Conservation (phyloP, 2,329 filamentous ascomycete species). For the Diaporthe longicolla region DNA sequence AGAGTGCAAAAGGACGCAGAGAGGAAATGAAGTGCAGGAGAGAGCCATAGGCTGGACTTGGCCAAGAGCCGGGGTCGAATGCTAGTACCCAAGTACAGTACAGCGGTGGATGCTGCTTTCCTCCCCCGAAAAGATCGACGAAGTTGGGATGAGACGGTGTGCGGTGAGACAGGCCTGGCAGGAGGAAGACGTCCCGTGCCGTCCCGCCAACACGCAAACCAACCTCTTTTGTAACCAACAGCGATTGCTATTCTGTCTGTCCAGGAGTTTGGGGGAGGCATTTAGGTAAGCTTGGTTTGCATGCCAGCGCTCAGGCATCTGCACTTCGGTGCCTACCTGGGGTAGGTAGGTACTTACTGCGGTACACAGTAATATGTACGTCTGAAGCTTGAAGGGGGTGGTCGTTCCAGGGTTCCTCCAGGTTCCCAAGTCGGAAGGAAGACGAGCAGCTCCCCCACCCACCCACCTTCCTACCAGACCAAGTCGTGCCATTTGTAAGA, state of each 20-base stretch:
- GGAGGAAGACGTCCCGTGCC: conserved; percentile 5
- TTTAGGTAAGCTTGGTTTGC: conserved; percentile 6
- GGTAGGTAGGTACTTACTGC: no score
- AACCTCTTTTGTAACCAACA: no score
- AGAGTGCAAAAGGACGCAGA: background rate
- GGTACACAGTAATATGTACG: no score
- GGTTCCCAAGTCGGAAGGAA: conserved; percentile 5
- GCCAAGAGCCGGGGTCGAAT: no score
- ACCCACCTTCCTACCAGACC: conserved; percentile 7
- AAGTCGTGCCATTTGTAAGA: background rate
- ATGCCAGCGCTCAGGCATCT: background rate
- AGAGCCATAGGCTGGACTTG: background rate
- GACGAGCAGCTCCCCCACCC: background rate
- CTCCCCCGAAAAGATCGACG: background rate
- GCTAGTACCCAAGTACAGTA: background rate
- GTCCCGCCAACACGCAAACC: background rate
- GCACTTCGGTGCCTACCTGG: background rate
- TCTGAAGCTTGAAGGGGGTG: background rate
- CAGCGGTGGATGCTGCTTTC: background rate
- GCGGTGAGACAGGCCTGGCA: background rate
- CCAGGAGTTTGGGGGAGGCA: no score
- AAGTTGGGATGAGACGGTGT: background rate
- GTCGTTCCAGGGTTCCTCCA: background rate
- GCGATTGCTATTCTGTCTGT: no score
- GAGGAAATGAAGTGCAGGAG: background rate